phyloP scores from a whole-genome alignment of 495 filamentous ascomycete species.

The Lichenothelia convexa region DNA sequence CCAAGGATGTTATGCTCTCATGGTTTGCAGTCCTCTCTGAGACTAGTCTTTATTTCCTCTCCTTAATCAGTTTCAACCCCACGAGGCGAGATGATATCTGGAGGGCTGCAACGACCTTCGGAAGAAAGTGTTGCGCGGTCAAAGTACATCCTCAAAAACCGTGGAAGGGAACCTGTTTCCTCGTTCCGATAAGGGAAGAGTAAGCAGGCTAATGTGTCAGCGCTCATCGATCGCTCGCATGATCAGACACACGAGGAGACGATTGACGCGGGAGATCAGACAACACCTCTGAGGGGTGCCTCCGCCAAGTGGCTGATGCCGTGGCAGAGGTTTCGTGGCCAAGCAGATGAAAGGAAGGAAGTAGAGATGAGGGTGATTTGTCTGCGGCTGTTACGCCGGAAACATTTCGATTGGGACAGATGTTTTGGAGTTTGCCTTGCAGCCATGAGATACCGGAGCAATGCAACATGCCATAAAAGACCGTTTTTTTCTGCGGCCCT shows the following conservation, averaged over 20 bases:
- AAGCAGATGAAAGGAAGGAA: slow-evolving; percentile 2
- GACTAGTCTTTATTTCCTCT: slow-evolving; percentile 25
- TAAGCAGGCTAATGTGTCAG: slow-evolving; percentile 5
- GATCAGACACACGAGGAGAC: slow-evolving; percentile 20
- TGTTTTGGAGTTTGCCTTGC: too few relatives aligned
- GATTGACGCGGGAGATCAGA: slow-evolving; percentile 59
- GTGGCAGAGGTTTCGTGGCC: slow-evolving; percentile 14
- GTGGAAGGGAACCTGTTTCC: too few relatives aligned
- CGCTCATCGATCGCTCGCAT: slow-evolving; percentile 18
- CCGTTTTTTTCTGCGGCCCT: not conserved
- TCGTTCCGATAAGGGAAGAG: slow-evolving; percentile 3
- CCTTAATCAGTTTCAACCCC: slow-evolving; percentile 1
- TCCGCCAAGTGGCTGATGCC: slow-evolving; percentile 7
- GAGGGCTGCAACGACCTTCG: not conserved
- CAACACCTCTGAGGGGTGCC: slow-evolving; percentile 24
- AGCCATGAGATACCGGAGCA: not conserved
- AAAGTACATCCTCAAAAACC: slow-evolving; percentile 27
- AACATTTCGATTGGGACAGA: slow-evolving; percentile 15
- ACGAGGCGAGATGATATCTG: not conserved
- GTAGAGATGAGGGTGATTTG: slow-evolving; percentile 16
- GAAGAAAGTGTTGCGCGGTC: slow-evolving; percentile 12
- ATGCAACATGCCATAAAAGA: not conserved
- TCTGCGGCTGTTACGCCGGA: slow-evolving; percentile 5
- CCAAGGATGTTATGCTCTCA: slow-evolving; percentile 30
- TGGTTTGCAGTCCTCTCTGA: slow-evolving; percentile 35